Percentiles rank a stretch among this genome's conserved stretches.
Conservation (phyloP, 805 yeast species). For the Nakazawaea sp. region DNA sequence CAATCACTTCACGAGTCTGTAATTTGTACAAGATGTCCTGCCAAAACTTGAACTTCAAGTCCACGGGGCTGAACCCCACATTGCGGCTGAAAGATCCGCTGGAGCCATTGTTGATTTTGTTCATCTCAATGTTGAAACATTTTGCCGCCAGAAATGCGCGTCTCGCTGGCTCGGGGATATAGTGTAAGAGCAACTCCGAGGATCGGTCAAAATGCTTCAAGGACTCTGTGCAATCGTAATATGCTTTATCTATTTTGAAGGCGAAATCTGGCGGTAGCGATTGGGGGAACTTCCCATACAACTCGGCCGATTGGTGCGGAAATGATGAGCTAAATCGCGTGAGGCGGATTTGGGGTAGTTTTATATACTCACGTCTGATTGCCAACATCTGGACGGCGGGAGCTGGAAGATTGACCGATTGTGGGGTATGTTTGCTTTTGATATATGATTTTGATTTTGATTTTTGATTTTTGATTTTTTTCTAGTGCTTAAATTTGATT, state of each 20-base stretch:
- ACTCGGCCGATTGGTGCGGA: too few relatives aligned
- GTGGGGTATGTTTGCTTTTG: neutral
- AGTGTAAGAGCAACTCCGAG: constrained; percentile 58
- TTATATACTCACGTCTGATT: too few relatives aligned
- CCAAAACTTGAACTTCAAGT: constrained; percentile 71
- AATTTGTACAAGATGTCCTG: constrained; percentile 48
- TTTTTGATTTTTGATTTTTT: neutral
- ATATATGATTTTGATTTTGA: neutral
- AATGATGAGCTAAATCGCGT: neutral
- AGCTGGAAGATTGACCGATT: too few relatives aligned
- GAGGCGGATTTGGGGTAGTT: too few relatives aligned
- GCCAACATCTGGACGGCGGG: too few relatives aligned
- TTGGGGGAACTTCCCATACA: neutral
- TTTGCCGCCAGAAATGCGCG: constrained; percentile 58
- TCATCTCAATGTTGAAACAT: constrained; percentile 60
- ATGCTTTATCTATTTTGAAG: constrained; percentile 18
- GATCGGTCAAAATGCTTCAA: constrained; percentile 51
- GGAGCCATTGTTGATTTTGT: constrained; percentile 31
- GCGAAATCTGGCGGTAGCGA: neutral
- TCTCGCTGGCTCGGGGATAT: constrained; percentile 58
- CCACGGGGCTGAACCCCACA: constrained; percentile 27
- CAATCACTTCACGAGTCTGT: constrained; percentile 20
- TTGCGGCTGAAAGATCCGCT: constrained; percentile 25
- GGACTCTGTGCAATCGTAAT: constrained; percentile 37
- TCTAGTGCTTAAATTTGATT: neutral